Evolutionary conservation across 192 early-diverging fungal genomes (phyloP), one percentile per base, ranked within the genome.

Genomic region (Kappamyces sp.): DNA sequence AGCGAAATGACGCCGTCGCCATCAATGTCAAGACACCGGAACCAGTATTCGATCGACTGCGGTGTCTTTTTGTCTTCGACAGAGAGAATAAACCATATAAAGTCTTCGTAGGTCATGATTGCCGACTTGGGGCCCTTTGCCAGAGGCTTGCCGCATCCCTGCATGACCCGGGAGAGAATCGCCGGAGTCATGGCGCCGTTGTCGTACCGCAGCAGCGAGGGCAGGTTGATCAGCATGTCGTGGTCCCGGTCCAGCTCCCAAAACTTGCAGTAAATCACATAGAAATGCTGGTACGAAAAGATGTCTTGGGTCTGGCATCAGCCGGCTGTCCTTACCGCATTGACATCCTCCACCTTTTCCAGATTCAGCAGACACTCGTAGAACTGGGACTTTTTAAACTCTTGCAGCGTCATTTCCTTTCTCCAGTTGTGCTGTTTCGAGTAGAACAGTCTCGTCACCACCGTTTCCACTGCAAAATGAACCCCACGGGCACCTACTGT

Each of bases 211-310:
- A 76, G 39, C 50, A 97, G 69, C 50, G 88, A 86, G 32, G 74
- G 63, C 36, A 79, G 74, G 43, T 83, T 76, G 45, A 95, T 77
- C 36, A 88, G 66, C 55, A 90, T 75, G 64, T 94, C 89, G 54
- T 91, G 91, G 65, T 95, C 90, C 29, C 78, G 68, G 72, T 97
- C 94, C 47, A 95, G 74, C 62, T 89, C 89, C 87, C 89, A 97
- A 68, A 97, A 97, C 67, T 91, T 94, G 79, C 91, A 95, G 65
- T 94, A 97, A 1, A 97, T 80, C 22, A 97, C 94, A 66, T 97
- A 97, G 63, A 95, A 97, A 64, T 97, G 94, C 68, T 93, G 91
- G 74, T 97, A 97, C 4, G 91, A 94, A 61, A 97, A 95, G 41
- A 86, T 78, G 68, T 91, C 86, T 14, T 88, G 86, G 4, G 78